Evolutionary conservation across 2,329 filamentous ascomycete species (phyloP), one percentile per base, ranked within the genome.

Genomic region (Cylindrodendrum hubeiense): DNA sequence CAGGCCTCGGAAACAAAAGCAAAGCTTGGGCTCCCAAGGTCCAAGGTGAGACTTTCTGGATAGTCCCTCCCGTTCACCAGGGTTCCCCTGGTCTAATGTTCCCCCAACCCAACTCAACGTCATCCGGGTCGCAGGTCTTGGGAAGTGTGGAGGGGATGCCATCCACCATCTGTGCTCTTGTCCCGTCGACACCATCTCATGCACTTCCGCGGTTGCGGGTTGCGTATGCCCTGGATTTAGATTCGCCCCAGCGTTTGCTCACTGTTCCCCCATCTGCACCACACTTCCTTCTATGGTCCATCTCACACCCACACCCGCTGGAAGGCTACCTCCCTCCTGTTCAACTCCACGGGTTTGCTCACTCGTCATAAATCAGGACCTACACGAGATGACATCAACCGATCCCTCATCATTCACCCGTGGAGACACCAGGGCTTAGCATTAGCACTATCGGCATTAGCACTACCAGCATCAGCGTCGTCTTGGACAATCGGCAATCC

Each of bases 11-110:
- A 46, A 47, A 22, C 15, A 37, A 60, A 52, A 46, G 33, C 46
- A 59, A 59, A 22, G 17, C 39, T 21, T 26, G 21, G 37, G 19
- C n/a, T n/a, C n/a, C n/a, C n/a, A n/a, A n/a, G 57, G 3, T 8
- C 43, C 39, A 47, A 52, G 33, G 47, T 53, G 39, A 60, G 39
- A 52, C 49, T 24, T 39, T 37, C 28, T 26, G 26, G 6, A 28
- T 30, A 37, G 47, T 60, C 47, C 34, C 47, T 52, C 47, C 37
- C 28, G 39, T 60, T 60, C 47, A 28, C 56, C 39, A 41, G 56
- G 5, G 26, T 46, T 24, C 49, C 46, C 49, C 28, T 53, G 21
- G 21, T 44, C 21, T 21, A 60, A 52, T 52, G 56, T 60, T 34
- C 56, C 56, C 47, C 37, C 37, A 37, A 17, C 34, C 34, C 34